A percentile compares a stretch with the other conserved stretches of the same genome.
phyloP scores from a whole-genome alignment of 2,329 filamentous ascomycete species.

The Colletotrichum lindemuthianum region DNA sequence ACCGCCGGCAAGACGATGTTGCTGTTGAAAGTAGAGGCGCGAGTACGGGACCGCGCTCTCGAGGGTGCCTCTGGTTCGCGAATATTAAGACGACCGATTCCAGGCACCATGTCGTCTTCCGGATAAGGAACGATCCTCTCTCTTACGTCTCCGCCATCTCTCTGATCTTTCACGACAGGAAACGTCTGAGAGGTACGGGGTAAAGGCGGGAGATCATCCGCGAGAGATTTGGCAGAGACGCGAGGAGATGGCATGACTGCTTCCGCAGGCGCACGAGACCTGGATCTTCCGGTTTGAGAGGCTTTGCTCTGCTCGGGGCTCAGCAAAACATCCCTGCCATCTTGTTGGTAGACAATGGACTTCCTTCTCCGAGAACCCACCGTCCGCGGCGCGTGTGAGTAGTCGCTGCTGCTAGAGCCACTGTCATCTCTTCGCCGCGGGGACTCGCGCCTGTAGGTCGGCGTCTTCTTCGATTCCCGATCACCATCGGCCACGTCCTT shows the following conservation, averaged over 20 bases:
- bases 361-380: conserved; percentile 45
- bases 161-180: conserved; percentile 36
- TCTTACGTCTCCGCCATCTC: conserved; percentile 22
- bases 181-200: conserved; percentile 46
- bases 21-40: conserved; percentile 41
- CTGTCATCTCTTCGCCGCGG: conserved; percentile 45
- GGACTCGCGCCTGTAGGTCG: conserved; percentile 42
- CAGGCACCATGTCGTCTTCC: conserved; percentile 42
- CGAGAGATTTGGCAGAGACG: conserved; percentile 31
- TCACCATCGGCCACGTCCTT: conserved; percentile 41
- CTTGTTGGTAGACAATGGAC: conserved; percentile 47
- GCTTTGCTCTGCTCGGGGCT: conserved; percentile 39
- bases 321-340: conserved; percentile 41
- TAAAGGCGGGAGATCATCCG: conserved; percentile 28
- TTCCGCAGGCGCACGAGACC: conserved; percentile 44
- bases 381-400: conserved; percentile 43
- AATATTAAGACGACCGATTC: conserved; percentile 33
- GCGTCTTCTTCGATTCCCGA: conserved; percentile 40
- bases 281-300: conserved; percentile 40
- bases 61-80: conserved; percentile 25
- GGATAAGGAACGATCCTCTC: conserved; percentile 42
- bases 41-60: conserved; percentile 39
- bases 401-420: conserved; percentile 53
- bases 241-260: conserved; percentile 47
- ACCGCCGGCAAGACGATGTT: conserved; percentile 36